Evolutionary conservation across 169 alveolate genomes (phyloP), one percentile per base, ranked within the genome.

Genomic region (Eimeria praecox): DNA sequence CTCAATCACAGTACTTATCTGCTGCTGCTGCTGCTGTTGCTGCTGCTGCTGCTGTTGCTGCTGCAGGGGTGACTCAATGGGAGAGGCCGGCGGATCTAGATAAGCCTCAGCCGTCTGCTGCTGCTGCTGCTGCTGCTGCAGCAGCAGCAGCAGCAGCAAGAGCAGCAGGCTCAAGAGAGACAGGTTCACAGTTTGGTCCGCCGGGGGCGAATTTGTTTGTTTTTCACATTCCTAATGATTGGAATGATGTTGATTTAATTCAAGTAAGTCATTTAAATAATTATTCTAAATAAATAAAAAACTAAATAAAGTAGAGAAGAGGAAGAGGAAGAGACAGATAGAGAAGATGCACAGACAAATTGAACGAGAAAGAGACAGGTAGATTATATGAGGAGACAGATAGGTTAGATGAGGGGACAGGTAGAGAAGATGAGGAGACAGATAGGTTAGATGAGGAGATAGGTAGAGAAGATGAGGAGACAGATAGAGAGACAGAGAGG

Each of bases 151-250:
- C 94, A 40, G 69, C 80, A 56, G 62, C 95, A n/a, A 42, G 64
- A 1, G 95, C 88, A 3, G 96, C 85, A 46, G n/a, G 91, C 38
- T n/a, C 69, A 0, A 14, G 89, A 42, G 80, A 66, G 49, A 42
- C 77, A 5, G 77, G 66, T 44, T 71, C 75, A 46, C 77, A 35
- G 38, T 97, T 77, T 49, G 99, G 99, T 14, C 99, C 99, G 24
- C 98, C 98, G 1, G 99, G 99, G n/a, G 98, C 99, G 44, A 98
- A 98, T 82, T 96, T 98, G n/a, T 98, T 98, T 96, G 97, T 98
- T 73, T 98, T 98, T 97, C 99, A 98, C 97, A 97, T 98, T 38
- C 99, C 99, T 33, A 97, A 97, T 83, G 99, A 98, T 69, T 98
- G 99, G 99, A 98, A 97, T n/a, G 97, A 98, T 75, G 87, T 95